phyloP scores from a whole-genome alignment of 2,329 filamentous ascomycete genomes.

The Fusarium verticillioides region DNA sequence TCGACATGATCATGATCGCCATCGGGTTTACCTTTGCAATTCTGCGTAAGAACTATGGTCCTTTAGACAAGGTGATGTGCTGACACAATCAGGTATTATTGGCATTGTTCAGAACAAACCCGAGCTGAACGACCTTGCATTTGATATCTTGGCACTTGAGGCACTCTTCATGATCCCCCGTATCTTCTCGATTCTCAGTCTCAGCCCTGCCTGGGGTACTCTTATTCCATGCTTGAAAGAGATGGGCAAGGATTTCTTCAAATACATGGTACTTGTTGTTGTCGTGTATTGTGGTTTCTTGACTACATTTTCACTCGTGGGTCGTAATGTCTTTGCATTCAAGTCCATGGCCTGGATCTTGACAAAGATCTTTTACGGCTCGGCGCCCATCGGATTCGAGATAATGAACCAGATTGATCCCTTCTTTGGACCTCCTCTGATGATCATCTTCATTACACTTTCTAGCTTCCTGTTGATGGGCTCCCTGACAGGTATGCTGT shows the following conservation, averaged over 20 bases:
- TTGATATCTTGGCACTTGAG: constrained; percentile 89
- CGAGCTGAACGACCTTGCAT: constrained; percentile 78
- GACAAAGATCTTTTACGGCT: constrained; percentile 84
- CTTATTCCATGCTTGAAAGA: constrained; percentile 90
- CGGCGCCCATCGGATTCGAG: constrained; percentile 78
- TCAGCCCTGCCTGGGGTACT: constrained; percentile 92
- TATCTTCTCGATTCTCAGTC: constrained; percentile 85
- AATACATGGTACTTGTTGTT: constrained; percentile 82
- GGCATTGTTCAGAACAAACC: constrained; percentile 62
- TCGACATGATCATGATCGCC: constrained; percentile 78
- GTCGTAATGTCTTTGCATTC: constrained; percentile 74
- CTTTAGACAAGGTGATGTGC: not conserved
- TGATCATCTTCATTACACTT: constrained; percentile 80
- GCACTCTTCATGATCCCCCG: constrained; percentile 90
- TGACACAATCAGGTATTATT: constrained; percentile 47
- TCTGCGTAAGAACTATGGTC: constrained; percentile 65
- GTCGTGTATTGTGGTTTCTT: constrained; percentile 89
- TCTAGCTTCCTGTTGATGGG: constrained; percentile 84
- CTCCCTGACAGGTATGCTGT: constrained; percentile 80
- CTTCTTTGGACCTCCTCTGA: constrained; percentile 68
- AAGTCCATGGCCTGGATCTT: constrained; percentile 79
- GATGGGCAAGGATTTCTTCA: constrained; percentile 93
- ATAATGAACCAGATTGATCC: constrained; percentile 70
- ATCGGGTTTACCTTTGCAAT: constrained; percentile 78
- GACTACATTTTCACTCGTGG: constrained; percentile 84